Percentiles rank a stretch among this genome's conserved stretches.
Evolutionary conservation across 2,329 filamentous ascomycete genomes (phyloP).

Genomic region (Claviceps purpurea): DNA sequence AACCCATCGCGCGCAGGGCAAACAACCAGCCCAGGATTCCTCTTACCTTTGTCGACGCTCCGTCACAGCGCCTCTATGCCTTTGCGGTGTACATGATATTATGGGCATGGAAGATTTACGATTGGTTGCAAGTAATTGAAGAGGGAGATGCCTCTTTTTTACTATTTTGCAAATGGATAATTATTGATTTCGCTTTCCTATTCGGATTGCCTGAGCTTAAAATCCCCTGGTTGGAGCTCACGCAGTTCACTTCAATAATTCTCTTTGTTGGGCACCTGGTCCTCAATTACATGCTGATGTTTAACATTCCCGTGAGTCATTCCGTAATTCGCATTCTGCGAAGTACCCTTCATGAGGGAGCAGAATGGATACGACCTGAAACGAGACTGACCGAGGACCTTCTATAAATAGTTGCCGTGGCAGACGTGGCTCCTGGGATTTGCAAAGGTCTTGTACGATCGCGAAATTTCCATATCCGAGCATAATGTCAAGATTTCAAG

Average conservation of each 20-base stretch:
- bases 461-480: slow-evolving; percentile 88
- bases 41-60: slow-evolving; percentile 69
- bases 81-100: slow-evolving; percentile 65
- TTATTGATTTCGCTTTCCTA: slow-evolving; percentile 73
- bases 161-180: slow-evolving; percentile 87
- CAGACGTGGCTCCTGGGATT: slow-evolving; percentile 59
- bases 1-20: slow-evolving; percentile 14
- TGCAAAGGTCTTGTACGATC: slow-evolving; percentile 75
- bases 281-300: slow-evolving; percentile 81
- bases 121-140: slow-evolving; percentile 66
- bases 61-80: slow-evolving; percentile 80
- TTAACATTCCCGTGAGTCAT: slow-evolving; percentile 59
- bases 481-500: slow-evolving; percentile 76
- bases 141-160: slow-evolving; percentile 79
- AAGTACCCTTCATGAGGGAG: neutral
- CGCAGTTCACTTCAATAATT: slow-evolving; percentile 56
- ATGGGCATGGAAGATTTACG: slow-evolving; percentile 73
- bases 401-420: slow-evolving; percentile 47
- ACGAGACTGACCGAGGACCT: neutral
- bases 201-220: slow-evolving; percentile 76
- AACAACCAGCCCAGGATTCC: slow-evolving; percentile 58
- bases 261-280: slow-evolving; percentile 60
- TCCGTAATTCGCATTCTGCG: neutral
- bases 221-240: slow-evolving; percentile 95
- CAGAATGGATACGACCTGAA: neutral